Base-by-base conservation (phyloP, 352 stramenopile species). In the Blastocystis sp. region DNA sequence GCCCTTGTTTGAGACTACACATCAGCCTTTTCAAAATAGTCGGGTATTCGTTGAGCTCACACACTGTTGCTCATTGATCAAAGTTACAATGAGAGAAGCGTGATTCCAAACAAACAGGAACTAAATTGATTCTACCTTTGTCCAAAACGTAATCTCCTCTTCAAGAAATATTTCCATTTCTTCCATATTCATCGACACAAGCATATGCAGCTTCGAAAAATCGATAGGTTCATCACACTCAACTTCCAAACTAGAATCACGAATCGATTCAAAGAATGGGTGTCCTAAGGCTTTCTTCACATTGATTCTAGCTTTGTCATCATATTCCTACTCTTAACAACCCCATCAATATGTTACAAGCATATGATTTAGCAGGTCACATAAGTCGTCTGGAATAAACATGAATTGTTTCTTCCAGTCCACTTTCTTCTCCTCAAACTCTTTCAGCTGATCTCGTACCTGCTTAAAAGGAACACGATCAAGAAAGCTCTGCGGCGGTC, bases 201-300 rank as follows among this genome's bases (percentile, higher is more conserved):
- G 34, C 24, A 34, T 53, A 26, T 85, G 65, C 50, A 85, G 56
- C 56, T 68, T 59, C 24, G 53, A 62, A 56, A 56, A 68, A 45
- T 85, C 55, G 3, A 85, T 37, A 18, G 73, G 73, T 20, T 18
- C 30, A 7, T 65, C 47, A 43, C 73, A 85, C 56, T 85, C 73
- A 5, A 43, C 5, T 65, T 91, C 90, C 18, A 69, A 37, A 6
- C 26, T 20, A 2, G n/a, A 18, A 55, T 87, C 75, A 18, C 90
- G 79, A 37, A 90, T 41, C 9, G 69, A 82, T 3, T 94, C 92
- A 66, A 99, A 93, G 91, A 98, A 99, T n/a, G 96, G 95, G 92
- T 99, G 96, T 20, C 93, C 93, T 41, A 99, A 91, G 56, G 97
- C 96, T 79, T 98, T 93, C 73, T 97, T 92, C 16, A 99, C 96